phyloP scores from a whole-genome alignment of 129 eudicot genomes.

The Chrysanthemum makinoi region DNA sequence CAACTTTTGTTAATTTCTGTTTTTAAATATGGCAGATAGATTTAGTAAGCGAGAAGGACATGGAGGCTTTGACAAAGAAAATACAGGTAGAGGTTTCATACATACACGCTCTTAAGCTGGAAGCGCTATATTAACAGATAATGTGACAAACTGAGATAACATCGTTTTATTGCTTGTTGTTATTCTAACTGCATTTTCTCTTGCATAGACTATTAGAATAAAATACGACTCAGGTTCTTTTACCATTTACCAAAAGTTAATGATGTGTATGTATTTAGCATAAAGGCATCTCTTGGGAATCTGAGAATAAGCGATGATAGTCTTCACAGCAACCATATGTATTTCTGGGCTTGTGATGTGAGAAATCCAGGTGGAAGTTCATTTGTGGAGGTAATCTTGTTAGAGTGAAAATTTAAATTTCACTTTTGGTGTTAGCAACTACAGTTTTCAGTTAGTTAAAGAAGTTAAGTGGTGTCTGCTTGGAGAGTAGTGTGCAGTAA shows the following conservation, averaged over 20 bases:
- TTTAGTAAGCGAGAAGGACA: conserved; percentile 62
- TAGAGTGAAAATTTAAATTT: background rate
- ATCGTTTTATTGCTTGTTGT: background rate
- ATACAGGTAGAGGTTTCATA: conserved; percentile 53
- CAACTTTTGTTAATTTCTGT: background rate
- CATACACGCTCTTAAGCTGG: conserved; percentile 3
- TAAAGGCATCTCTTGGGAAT: conserved; percentile 96
- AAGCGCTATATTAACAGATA: conserved; percentile 7
- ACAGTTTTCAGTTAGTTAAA: background rate
- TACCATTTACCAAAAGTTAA: too few relatives aligned
- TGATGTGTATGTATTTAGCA: too few relatives aligned
- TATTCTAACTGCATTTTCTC: too few relatives aligned
- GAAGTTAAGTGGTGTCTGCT: background rate
- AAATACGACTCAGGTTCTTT: conserved; percentile 19
- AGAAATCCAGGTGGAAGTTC: conserved; percentile 99
- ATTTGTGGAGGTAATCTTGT: conserved; percentile 80
- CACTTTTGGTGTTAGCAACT: background rate
- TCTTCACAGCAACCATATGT: conserved; percentile 62
- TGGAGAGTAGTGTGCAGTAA: background rate
- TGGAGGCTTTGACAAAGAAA: conserved; percentile 59
- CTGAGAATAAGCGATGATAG: conserved; percentile 93
- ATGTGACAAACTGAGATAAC: conserved; percentile 6
- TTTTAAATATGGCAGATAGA: conserved; percentile 52
- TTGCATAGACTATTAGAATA: too few relatives aligned
- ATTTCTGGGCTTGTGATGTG: conserved; percentile 98